Base-by-base conservation (phyloP, 371 early-diverging fungal genomes). In the Apophysomyces elegans region DNA sequence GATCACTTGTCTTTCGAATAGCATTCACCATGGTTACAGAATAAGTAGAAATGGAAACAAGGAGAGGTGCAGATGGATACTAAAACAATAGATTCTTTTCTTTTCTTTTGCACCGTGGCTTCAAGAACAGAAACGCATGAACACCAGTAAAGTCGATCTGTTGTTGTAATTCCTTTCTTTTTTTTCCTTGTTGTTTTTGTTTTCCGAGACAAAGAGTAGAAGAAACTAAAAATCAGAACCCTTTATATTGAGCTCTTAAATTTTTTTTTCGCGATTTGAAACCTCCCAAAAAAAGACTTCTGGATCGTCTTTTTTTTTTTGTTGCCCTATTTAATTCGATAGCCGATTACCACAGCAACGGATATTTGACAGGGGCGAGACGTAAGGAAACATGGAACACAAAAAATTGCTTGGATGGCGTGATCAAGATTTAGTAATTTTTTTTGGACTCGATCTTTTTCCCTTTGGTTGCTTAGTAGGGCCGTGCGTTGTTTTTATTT, bases 1-100 rank as follows among this genome's bases (percentile, higher is more conserved):
- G 58, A 18, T 77, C 77, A n/a, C 43, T 67, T 64, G 69, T 59
- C 58, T 56, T 68, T 73, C 59, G 63, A 37, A 50, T 58, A 63
- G 58, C 58, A 38, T 63, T 64, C 63, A 58, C 59, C 57, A 63
- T 62, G 9, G 12, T 41, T 41, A 13, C 13, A 50, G 21, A 18
- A 21, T 50, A n/a, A 50, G 21, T 50, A 21, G 21, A 50, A 50
- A 26, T 26, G 32, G 32, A 26, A 35, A 57, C 7, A 57, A 21
- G 37, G n/a, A 16, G 6, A 26, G 46, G 18, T 45, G 14, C 1
- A 39, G 7, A 4, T 9, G 39, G 39, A 58, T 36, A 58, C 32
- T 18, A 32, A 13, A 58, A 26, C 32, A 26, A 26, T 26, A 3
- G 1, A 26, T 26, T 26, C 32, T 26, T 26, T 26, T 26, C 2